Base-by-base conservation (phyloP, 352 stramenopile genomes). In the Peronosclerospora sorghi region DNA sequence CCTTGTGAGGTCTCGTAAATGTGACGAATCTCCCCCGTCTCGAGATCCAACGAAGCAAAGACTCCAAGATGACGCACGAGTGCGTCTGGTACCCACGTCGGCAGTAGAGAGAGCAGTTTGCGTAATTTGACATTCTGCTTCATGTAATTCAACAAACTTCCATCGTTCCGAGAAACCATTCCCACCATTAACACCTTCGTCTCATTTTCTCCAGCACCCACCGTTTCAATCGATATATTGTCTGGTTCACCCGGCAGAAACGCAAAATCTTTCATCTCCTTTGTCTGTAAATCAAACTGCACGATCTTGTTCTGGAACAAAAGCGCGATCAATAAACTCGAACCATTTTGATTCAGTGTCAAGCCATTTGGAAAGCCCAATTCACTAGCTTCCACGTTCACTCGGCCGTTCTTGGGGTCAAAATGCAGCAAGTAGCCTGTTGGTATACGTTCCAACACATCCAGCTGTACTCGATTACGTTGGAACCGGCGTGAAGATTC, bases 261-360 rank as follows among this genome's bases (percentile, higher is more conserved):
- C 9, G 72, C 72, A 49, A 80, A 84, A 38, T 84, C 68, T 20
- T 65, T 51, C 2, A 84, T 24, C 36, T 54, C 46, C 35, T 60
- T 56, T 5, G 61, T 76, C 24, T 49, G 37, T 0, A 80, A 47
- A 26, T 67, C 59, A 29, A 65, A 84, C 27, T 64, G 67, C 26
- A 73, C 60, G 21, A 84, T 54, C 43, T 84, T 84, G 54, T 76
- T 66, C 37, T 73, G 62, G 43, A 68, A 66, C 15, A 55, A 65
- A 18, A 81, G 38, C n/a, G 54, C 59, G 10, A 84, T 59, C 5
- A 84, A 38, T 37, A 84, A 35, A 8, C 57, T 56, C 5, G 44
- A 51, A 12, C 54, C 52, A 41, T 71, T 48, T 28, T 67, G 57
- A n/a, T 68, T 61, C 4, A 82, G 43, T 26, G 48, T 55, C 27